Conservation (phyloP, 768 basidiomycete species). For the Lactifluus volemus region DNA sequence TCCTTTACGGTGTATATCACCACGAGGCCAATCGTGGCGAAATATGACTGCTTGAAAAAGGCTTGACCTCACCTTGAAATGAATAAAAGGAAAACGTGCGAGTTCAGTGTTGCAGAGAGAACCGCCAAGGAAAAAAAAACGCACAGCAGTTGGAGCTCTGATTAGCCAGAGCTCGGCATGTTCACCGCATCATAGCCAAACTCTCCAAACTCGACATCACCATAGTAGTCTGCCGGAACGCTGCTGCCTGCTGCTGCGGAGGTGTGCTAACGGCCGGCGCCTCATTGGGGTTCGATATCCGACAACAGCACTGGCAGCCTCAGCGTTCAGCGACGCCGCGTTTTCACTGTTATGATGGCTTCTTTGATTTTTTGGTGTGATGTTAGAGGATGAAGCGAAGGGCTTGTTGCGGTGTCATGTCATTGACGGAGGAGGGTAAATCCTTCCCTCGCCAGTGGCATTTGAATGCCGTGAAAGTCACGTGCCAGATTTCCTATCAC, state of each 20-base stretch:
- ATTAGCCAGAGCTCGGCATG: conserved; percentile 20
- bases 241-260: not conserved
- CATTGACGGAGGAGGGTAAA: too few relatives aligned
- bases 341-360: not conserved
- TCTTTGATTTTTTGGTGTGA: not conserved
- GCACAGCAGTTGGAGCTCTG: conserved; percentile 12
- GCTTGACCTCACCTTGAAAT: conserved; percentile 8
- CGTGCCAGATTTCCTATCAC: too few relatives aligned
- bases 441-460: too few relatives aligned
- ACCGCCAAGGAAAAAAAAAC: not conserved
- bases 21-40: not conserved
- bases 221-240: not conserved
- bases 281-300: not conserved
- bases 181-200: conserved; percentile 18
- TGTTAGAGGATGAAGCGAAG: too few relatives aligned
- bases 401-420: too few relatives aligned
- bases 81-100: not conserved
- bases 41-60: conserved; percentile 1
- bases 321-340: not conserved
- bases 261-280: not conserved
- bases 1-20: conserved; percentile 5
- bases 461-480: too few relatives aligned
- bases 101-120: not conserved
- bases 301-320: not conserved
- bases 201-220: conserved; percentile 16